Evolutionary conservation across 1,139 yeast species (phyloP).

Genomic region (Nakaseomyces uthaithaninus): DNA sequence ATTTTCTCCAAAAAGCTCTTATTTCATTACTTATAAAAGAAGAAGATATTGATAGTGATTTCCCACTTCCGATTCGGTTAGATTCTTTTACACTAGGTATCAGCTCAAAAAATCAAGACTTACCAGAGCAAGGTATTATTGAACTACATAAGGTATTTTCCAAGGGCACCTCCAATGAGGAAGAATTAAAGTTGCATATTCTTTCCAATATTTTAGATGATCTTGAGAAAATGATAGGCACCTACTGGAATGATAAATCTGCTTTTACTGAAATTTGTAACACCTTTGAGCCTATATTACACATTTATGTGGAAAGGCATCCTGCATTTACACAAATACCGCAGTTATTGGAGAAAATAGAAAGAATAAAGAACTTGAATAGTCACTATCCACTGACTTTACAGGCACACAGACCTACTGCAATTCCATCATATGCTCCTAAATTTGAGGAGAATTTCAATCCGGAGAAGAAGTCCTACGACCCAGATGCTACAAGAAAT

Average conservation of each 20-base stretch:
- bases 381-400: constrained; percentile 69
- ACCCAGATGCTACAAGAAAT: constrained; percentile 69
- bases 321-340: constrained; percentile 24
- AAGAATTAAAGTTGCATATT: constrained; percentile 32
- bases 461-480: constrained; percentile 90
- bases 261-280: constrained; percentile 45
- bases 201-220: constrained; percentile 28
- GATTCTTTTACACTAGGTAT: constrained; percentile 25
- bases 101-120: not conserved
- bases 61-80: constrained; percentile 15
- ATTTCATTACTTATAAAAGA: constrained; percentile 38
- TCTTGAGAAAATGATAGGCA: constrained; percentile 18
- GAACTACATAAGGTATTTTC: constrained; percentile 21
- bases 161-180: constrained; percentile 15
- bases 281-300: constrained; percentile 36
- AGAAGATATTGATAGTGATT: constrained; percentile 6
- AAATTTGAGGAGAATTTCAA: constrained; percentile 93
- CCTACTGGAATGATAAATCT: constrained; percentile 6
- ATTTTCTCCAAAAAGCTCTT: constrained; percentile 49
- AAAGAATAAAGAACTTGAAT: constrained; percentile 44
- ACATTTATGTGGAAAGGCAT: constrained; percentile 14
- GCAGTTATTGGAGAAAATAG: constrained; percentile 37
- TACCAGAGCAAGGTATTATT: constrained; percentile 12
- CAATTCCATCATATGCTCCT: constrained; percentile 82
- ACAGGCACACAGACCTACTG: constrained; percentile 79